Percentiles rank a stretch among this genome's conserved stretches.
phyloP scores from a whole-genome alignment of 139 green algal genomes.

The Asterochloris sp. region DNA sequence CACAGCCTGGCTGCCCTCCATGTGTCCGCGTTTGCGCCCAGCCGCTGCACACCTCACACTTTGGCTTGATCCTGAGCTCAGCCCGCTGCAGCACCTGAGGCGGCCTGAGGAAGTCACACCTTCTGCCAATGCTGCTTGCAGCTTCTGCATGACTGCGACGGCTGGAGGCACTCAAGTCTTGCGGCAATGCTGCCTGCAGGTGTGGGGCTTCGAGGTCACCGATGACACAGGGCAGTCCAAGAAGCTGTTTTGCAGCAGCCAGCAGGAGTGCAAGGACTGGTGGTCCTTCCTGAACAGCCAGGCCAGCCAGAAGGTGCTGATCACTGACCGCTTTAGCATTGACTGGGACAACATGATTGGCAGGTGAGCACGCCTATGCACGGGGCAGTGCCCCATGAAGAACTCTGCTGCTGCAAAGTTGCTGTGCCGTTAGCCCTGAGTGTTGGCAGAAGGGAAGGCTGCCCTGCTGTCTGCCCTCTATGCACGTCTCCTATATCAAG shows the following conservation, averaged over 20 bases:
- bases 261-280: constrained; percentile 9
- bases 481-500: too few species aligned
- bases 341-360: constrained; percentile 3
- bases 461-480: too few species aligned
- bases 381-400: not conserved
- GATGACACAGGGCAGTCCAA: constrained; percentile 1
- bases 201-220: not conserved
- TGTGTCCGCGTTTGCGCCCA: not conserved
- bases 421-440: too few species aligned
- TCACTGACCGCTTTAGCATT: not conserved
- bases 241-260: constrained; percentile 12
- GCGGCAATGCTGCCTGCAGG: not conserved
- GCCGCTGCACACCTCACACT: not conserved
- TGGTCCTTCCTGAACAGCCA: not conserved
- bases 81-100: not conserved
- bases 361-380: not conserved
- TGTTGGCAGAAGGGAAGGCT: too few species aligned
- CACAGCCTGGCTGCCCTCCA: too few species aligned
- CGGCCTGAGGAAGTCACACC: not conserved
- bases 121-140: not conserved
- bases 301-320: constrained; percentile 2
- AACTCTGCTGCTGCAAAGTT: not conserved
- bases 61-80: not conserved
- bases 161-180: not conserved
- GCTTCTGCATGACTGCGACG: not conserved